Evolutionary conservation across 768 basidiomycete species (phyloP).

Genomic region (Mycena alexandri): DNA sequence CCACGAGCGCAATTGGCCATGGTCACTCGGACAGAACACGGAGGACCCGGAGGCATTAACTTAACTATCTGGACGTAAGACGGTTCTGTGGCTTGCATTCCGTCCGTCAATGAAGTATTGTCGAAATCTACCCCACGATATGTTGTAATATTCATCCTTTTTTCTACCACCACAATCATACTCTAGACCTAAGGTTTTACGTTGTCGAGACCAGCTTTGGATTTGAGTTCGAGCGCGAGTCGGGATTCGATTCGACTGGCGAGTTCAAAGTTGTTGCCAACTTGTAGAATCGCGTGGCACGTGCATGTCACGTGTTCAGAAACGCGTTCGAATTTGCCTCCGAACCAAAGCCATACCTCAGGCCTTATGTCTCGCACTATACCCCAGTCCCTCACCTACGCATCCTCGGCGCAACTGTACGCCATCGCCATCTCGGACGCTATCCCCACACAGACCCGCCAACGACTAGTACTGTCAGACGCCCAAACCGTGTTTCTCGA

Average conservation of each 20-base stretch:
- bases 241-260: no score
- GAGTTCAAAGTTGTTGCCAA: no score
- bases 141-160: conserved; percentile 39
- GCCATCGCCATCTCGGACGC: conserved; percentile 11
- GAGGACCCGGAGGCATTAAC: conserved; percentile 66
- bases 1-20: conserved; percentile 69
- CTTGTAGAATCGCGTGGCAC: no score
- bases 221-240: no score
- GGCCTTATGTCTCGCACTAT: conserved; percentile 15
- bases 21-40: conserved; percentile 66
- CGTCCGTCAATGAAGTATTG: conserved; percentile 18
- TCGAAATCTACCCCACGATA: conserved; percentile 20
- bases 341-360: background rate
- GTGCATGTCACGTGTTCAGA: no score
- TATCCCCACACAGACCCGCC: conserved; percentile 65
- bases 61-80: conserved; percentile 40
- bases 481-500: conserved; percentile 78
- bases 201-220: no score
- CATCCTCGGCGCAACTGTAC: conserved; percentile 17
- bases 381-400: conserved; percentile 3
- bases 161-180: conserved; percentile 9
- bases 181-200: background rate
- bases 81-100: background rate
- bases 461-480: conserved; percentile 66
- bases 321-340: no score